Base-by-base conservation (phyloP, 1,284 basidiomycete genomes). In the Inonotus hispidus region DNA sequence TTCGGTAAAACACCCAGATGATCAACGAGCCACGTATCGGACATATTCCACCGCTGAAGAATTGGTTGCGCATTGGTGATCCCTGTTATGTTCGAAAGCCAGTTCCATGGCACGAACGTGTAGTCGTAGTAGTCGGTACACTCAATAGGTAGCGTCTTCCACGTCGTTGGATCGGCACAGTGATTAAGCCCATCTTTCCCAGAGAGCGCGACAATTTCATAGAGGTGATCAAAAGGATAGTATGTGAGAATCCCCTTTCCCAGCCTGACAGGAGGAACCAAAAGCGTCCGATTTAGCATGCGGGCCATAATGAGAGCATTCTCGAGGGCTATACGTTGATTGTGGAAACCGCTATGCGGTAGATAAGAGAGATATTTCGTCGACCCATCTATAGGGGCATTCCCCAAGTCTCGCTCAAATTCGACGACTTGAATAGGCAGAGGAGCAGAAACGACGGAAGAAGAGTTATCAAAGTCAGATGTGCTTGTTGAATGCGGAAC, bases 331-430 rank as follows among this genome's bases (percentile, higher is more conserved):
- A 93, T 90, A 39, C 90, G 84, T 73, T 93, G 90, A 70, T 92
- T 93, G 72, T 92, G 88, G 65, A 90, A 88, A 2, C 90, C 89
- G 65, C 85, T 87, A 68, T 90, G 88, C n/a, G 87, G 86, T 32
- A 90, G 74, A 66, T 88, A 89, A 23, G 85, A 74, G 19, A 89
- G 72, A 67, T 78, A 88, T 59, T 71, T 77, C 59, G 75, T 73
- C 8, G 70, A 64, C 3, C 66, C 65, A 49, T 73, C 32, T 25
- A 53, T 27, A 54, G 52, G 38, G 27, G 54, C 35, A 37, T 32
- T 53, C 10, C 46, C 56, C n/a, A 45, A 38, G 29, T 59, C 52
- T 32, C 46, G 55, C 25, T 60, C 58, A 58, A 63, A 60, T 19
- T 59, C 46, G 63, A 55, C 43, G 63, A 63, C 61, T 63, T 65